phyloP scores from a whole-genome alignment of 2,329 filamentous ascomycete genomes.

The Purpureocillium takamizusanense region DNA sequence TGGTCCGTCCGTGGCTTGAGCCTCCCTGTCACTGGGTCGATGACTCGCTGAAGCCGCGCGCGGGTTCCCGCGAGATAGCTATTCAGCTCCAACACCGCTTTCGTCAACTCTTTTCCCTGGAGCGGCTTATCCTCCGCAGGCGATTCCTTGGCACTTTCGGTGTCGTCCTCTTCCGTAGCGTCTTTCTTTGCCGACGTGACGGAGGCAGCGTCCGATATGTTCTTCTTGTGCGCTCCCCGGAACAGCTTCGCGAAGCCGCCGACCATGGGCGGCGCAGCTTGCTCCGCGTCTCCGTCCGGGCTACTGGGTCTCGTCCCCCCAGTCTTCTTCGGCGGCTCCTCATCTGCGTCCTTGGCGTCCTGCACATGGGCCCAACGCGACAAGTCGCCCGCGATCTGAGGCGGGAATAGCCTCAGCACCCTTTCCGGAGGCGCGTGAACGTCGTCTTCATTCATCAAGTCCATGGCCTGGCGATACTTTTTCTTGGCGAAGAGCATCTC shows the following conservation, averaged over 20 bases:
- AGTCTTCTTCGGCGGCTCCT: conserved; percentile 18
- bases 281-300: conserved; percentile 15
- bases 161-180: conserved; percentile 43
- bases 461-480: conserved; percentile 78
- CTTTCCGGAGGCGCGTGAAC: conserved; percentile 83
- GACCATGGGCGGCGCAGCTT: conserved; percentile 27
- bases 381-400: conserved; percentile 71
- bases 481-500: conserved; percentile 72
- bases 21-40: conserved; percentile 54
- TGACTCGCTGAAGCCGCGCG: conserved; percentile 50
- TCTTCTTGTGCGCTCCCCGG: conserved; percentile 35
- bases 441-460: conserved; percentile 75
- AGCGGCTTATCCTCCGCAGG: conserved; percentile 40
- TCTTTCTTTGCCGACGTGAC: conserved; percentile 49
- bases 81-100: conserved; percentile 74
- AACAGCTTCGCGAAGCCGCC: conserved; percentile 46
- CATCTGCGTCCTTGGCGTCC: conserved; percentile 31
- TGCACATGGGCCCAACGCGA: conserved; percentile 44
- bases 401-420: conserved; percentile 78
- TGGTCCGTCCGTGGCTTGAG: conserved; percentile 41
- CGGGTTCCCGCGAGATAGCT: conserved; percentile 84
- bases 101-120: conserved; percentile 75
- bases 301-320: conserved; percentile 17
- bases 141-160: conserved; percentile 39
- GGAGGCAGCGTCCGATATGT: conserved; percentile 46